Evolutionary conservation across 805 yeast species (phyloP), one percentile per base, ranked within the genome.

Genomic region (Metschnikowia dekortorum): DNA sequence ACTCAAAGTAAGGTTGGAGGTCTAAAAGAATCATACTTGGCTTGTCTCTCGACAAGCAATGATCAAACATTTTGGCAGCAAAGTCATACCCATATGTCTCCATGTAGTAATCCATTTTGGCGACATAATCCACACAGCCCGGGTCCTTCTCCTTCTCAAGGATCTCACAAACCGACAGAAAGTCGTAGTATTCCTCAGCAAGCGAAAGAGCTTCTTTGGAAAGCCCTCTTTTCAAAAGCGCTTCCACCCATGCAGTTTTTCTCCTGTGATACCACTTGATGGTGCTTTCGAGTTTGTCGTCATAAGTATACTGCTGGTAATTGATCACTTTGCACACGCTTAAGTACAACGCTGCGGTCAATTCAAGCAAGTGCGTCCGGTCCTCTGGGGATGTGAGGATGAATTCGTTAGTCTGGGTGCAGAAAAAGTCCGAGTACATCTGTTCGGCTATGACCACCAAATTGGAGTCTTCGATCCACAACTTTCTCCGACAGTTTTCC

Each of bases 181-280:
- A 75, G 61, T 90, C 96, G 14, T 70, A 64, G 64, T 83, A 86
- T 28, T 74, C 70, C 54, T 87, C 95, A 0, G 89, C 80, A 30
- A 89, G 73, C 7, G 68, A 67, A 22, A 86, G 62, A 0, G 91
- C 87, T 28, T 80, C 81, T 7, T 72, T 69, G 36, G 75, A 73
- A 44, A 79, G 69, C 7, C 77, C 76, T 48, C 79, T 63, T n/a
- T 71, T 61, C 10, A 84, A 74, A 50, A 89, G 66, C 3, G 77
- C 71, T 22, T 72, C 68, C 10, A 85, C 79, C 96, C 96, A 90
- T 10, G 63, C 54, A 8, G 52, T 47, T 50, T 66, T 69, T 32
- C 66, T 61, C 2, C 40, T 39, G 4, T 58, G 60, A 52, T 69
- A 73, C 76, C 76, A 74, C 29, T 50, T 53, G 16, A 51, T 22